These are phyloP conservation scores for Paratinospora sagittata DNA, from an alignment of 164 flowering plant genomes.

Conservation along the genomic window DNA sequence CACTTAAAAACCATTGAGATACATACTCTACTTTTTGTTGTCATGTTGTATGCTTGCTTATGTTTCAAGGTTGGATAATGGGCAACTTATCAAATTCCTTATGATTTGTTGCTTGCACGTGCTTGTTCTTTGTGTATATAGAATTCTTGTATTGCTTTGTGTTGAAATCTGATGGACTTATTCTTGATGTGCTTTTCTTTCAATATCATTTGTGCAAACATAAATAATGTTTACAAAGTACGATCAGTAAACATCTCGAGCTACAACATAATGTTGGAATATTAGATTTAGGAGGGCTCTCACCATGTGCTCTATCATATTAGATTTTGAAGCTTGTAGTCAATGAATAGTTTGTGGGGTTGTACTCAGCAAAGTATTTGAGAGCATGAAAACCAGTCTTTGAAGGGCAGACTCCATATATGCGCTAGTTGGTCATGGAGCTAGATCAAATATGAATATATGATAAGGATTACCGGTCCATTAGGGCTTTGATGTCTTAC, in stretches of 20 bases:
- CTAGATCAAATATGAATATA: too few species aligned
- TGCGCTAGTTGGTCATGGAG: too few species aligned
- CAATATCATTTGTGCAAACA: neutral
- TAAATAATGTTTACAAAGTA: neutral
- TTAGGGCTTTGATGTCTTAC: too few species aligned
- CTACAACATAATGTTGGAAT: neutral
- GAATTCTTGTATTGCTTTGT: neutral
- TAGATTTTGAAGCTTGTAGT: too few species aligned
- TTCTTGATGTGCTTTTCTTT: neutral
- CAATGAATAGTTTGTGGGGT: too few species aligned
- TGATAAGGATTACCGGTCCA: too few species aligned
- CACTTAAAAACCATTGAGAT: conserved; percentile 17
- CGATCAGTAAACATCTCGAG: neutral
- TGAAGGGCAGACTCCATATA: too few species aligned
- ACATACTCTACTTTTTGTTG: conserved; percentile 1
- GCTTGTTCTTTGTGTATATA: neutral
- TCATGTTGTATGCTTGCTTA: conserved; percentile 18
- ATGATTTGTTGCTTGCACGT: neutral
- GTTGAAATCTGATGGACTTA: neutral
- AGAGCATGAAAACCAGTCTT: too few species aligned
- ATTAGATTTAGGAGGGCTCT: too few species aligned
- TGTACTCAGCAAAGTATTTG: too few species aligned
- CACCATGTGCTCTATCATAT: too few species aligned
- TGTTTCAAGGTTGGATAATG: conserved; percentile 2
- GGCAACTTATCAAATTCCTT: neutral